A percentile compares a stretch with the other conserved stretches of the same genome.
These are phyloP conservation scores for Fusarium citri DNA, from an alignment of 2,329 filamentous ascomycete genomes.

Conservation along the genomic window DNA sequence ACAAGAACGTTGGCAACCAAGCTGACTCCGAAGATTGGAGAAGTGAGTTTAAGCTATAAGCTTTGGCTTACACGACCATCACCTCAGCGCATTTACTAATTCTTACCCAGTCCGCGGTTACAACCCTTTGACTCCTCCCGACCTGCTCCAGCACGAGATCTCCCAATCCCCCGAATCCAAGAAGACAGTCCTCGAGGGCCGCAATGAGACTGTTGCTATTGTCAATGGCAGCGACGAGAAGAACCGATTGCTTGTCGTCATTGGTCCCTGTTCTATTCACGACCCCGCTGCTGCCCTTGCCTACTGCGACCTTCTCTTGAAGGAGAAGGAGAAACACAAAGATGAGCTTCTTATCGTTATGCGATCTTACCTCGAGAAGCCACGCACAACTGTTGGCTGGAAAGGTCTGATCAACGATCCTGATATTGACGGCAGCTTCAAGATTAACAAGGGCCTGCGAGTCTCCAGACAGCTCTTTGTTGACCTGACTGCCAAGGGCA, in stretches of 20 bases:
- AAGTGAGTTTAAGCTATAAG: constrained; percentile 65
- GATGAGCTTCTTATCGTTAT: constrained; percentile 94
- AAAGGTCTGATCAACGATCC: constrained; percentile 99
- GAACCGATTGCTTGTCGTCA: constrained; percentile 74
- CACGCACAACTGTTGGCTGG: constrained; percentile 97
- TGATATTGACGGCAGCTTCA: constrained; percentile 97
- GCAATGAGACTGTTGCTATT: constrained; percentile 74
- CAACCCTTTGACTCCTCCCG: constrained; percentile 91
- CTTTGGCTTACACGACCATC: constrained; percentile 14
- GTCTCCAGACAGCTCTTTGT: constrained; percentile 91
- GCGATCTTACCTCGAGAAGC: constrained; percentile 98
- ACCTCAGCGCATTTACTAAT: constrained; percentile 35
- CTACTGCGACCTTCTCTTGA: constrained; percentile 87
- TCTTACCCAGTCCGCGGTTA: constrained; percentile 78
- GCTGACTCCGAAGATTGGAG: constrained; percentile 82
- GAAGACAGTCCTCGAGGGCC: constrained; percentile 69
- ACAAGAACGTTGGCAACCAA: constrained; percentile 82
- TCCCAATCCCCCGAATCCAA: constrained; percentile 67
- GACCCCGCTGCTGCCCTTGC: constrained; percentile 90
- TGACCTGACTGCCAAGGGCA: constrained; percentile 89
- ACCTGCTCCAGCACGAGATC: constrained; percentile 96
- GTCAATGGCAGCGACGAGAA: constrained; percentile 75
- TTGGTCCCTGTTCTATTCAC: constrained; percentile 97
- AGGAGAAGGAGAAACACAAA: constrained; percentile 87
- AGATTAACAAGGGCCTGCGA: constrained; percentile 97